These are phyloP conservation scores for Colletotrichum plurivorum DNA, from an alignment of 2,329 filamentous ascomycete species.

Conservation along the genomic window DNA sequence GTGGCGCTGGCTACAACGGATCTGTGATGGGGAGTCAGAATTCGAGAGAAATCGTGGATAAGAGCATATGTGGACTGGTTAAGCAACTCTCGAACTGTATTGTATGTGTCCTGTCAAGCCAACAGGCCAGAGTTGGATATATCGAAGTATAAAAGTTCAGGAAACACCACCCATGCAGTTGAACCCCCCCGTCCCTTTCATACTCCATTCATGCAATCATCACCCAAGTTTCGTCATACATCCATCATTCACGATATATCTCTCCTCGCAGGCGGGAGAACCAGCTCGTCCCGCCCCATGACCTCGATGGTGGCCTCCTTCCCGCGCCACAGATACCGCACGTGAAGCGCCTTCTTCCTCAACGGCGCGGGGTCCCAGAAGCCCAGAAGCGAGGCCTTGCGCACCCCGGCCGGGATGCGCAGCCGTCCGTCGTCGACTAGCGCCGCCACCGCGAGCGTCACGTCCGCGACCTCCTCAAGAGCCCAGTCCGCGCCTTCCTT, in stretches of 20 bases:
- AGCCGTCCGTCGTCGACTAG: conserved; percentile 56
- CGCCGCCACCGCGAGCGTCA: conserved; percentile 63
- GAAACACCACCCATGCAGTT: conserved; percentile 2
- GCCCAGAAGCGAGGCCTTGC: conserved; percentile 61
- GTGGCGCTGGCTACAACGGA: no score
- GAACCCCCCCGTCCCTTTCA: no score
- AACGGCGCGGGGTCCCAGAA: conserved; percentile 66
- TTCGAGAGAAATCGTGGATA: no score
- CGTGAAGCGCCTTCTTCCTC: conserved; percentile 59
- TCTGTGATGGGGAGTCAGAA: no score
- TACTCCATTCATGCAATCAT: neutral
- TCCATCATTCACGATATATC: neutral
- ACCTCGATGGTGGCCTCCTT: conserved; percentile 54
- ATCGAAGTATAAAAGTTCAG: neutral
- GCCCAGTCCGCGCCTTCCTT: conserved; percentile 47
- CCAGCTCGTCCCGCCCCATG: conserved; percentile 52
- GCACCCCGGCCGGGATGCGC: conserved; percentile 55
- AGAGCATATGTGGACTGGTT: neutral
- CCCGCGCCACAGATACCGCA: conserved; percentile 59
- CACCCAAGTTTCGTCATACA: neutral
- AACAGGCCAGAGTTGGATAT: neutral
- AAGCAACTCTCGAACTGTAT: neutral
- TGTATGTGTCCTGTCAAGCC: neutral
- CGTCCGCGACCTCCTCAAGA: conserved; percentile 63
- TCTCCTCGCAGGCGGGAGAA: conserved; percentile 35